Evolutionary conservation across 1,139 yeast genomes (phyloP).

Genomic region (Yamadazyma blattariae): DNA sequence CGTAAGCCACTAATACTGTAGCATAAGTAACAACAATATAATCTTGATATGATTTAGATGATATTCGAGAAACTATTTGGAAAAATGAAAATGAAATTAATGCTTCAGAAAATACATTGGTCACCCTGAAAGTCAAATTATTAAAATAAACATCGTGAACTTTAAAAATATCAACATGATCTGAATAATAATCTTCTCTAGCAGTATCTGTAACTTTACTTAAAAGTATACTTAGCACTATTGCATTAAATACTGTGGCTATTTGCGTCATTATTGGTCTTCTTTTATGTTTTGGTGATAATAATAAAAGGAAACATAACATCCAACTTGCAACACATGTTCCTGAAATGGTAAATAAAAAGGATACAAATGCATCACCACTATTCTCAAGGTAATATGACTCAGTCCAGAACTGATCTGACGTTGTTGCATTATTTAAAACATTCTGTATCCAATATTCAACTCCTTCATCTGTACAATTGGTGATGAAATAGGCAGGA

Average conservation of each 20-base stretch:
- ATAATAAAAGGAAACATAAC: constrained; percentile 43
- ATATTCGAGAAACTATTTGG: constrained; percentile 27
- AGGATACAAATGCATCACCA: constrained; percentile 46
- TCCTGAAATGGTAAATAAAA: constrained; percentile 40
- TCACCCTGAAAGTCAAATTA: constrained; percentile 26
- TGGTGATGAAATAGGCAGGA: constrained; percentile 44
- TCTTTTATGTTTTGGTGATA: constrained; percentile 44
- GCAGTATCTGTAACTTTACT: constrained; percentile 33
- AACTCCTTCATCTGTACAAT: constrained; percentile 26
- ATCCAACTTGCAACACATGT: constrained; percentile 53
- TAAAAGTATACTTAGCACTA: constrained; percentile 42
- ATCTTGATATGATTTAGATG: constrained; percentile 21
- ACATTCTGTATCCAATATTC: constrained; percentile 3
- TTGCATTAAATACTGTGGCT: constrained; percentile 45
- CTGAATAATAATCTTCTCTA: constrained; percentile 31
- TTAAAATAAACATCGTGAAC: constrained; percentile 29
- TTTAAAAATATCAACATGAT: constrained; percentile 35
- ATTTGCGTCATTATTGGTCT: constrained; percentile 47
- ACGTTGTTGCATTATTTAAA: neutral
- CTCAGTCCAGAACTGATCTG: constrained; percentile 1
- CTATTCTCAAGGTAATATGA: constrained; percentile 18
- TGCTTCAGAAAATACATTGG: constrained; percentile 29
- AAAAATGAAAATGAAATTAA: constrained; percentile 40
- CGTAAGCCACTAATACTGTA: constrained; percentile 16
- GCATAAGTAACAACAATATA: constrained; percentile 18